Conservation (phyloP, 352 stramenopile genomes). For the Globisporangium ultimum region DNA sequence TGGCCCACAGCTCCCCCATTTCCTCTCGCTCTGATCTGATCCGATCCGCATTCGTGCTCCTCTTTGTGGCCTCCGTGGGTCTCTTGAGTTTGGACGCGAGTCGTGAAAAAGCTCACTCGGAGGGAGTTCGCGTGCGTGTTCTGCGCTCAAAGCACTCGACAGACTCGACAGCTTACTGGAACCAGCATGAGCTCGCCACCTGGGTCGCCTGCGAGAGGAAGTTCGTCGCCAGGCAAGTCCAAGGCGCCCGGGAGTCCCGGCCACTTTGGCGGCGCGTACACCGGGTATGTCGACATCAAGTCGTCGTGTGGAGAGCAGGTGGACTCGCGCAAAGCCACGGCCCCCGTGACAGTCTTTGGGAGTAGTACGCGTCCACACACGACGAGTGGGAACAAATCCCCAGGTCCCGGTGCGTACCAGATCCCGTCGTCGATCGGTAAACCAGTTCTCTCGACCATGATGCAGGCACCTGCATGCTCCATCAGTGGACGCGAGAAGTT, state of each 20-base stretch:
- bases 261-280: constrained; percentile 23
- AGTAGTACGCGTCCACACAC: constrained; percentile 52
- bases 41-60: background rate
- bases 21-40: constrained; percentile 1
- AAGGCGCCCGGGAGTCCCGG: constrained; percentile 27
- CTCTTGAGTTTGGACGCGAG: constrained; percentile 1
- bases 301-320: constrained; percentile 67
- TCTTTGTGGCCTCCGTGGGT: background rate
- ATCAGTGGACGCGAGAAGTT: constrained; percentile 81
- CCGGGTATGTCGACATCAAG: constrained; percentile 62
- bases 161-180: background rate
- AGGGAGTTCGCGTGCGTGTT: no score
- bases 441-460: constrained; percentile 65
- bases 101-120: constrained; percentile 4
- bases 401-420: constrained; percentile 60
- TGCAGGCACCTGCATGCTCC: constrained; percentile 45
- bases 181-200: constrained; percentile 21
- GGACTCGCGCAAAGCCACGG: constrained; percentile 70
- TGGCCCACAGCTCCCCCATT: background rate
- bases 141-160: background rate
- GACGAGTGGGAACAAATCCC: constrained; percentile 49
- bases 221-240: constrained; percentile 36
- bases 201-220: constrained; percentile 25
- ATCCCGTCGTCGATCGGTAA: constrained; percentile 73
- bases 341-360: constrained; percentile 60